phyloP scores from a whole-genome alignment of 2,329 filamentous ascomycete genomes.

The Periconia sp. region DNA sequence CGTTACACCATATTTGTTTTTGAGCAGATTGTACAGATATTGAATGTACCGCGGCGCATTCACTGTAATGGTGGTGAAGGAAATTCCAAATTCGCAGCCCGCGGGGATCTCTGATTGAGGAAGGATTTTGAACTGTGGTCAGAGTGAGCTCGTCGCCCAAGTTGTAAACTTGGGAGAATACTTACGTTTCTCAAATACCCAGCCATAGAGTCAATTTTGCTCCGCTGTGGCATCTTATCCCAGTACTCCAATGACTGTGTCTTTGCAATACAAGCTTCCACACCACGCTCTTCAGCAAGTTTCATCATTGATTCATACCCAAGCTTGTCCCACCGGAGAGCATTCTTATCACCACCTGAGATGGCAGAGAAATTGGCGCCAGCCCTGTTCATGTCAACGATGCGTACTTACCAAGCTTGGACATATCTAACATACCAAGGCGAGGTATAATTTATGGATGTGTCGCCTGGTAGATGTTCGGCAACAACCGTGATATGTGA shows the following conservation, averaged over 20 bases:
- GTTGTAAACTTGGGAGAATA: not conserved
- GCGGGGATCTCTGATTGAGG: conserved; percentile 9
- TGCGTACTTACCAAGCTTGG: not conserved
- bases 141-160: no score
- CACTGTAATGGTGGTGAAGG: conserved; percentile 19
- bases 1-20: conserved; percentile 9
- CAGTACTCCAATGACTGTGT: conserved; percentile 19
- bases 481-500: conserved; percentile 14
- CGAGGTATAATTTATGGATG: conserved; percentile 21
- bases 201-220: conserved; percentile 18
- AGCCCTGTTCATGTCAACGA: conserved; percentile 7
- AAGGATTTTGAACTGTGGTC: conserved; percentile 13
- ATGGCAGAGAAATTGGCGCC: conserved; percentile 22
- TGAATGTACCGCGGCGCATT: conserved; percentile 19
- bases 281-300: conserved; percentile 14
- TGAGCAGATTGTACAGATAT: conserved; percentile 11
- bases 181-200: conserved; percentile 18
- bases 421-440: conserved; percentile 13
- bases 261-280: conserved; percentile 12
- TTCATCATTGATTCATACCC: conserved; percentile 19
- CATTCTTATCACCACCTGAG: conserved; percentile 19
- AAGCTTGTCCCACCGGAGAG: conserved; percentile 18
- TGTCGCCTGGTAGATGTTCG: conserved; percentile 21
- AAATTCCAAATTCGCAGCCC: conserved; percentile 17
- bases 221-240: conserved; percentile 13